Evolutionary conservation across 352 stramenopile genomes (phyloP), one percentile per base, ranked within the genome.

Genomic region (Phytophthora gonapodyides): DNA sequence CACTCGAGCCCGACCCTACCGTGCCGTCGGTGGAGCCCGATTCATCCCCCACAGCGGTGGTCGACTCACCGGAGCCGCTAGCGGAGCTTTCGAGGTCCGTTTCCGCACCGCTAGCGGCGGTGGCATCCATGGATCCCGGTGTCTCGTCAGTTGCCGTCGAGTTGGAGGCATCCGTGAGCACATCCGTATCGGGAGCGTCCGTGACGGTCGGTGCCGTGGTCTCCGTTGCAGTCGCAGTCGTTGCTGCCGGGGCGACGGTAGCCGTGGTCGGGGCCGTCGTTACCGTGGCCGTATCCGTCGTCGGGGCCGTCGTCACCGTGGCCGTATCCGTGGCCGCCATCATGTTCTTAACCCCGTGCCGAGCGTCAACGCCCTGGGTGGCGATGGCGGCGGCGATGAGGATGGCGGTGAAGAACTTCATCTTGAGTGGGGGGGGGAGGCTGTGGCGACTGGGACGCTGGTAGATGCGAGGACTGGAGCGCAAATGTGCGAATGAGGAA

Each of bases 401-500:
- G 35, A 76, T 21, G 47, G 51, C 54, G 19, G 68, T 64, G 44
- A 76, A 73, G 45, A 70, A 61, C 49, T 76, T 76, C 68, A 76
- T 76, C 50, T 62, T 73, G 31, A 30, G 24, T 30, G 24, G 24
- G 24, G 2, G 6, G 24, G 6, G 41, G 41, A 42, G 11, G 30
- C 7, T 11, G 16, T 16, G 34, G 40, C 7, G 49, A 60, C 50
- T 46, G 42, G 13, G 47, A 34, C 8, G 45, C 21, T 68, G 21
- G 54, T 62, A 57, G 57, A 57, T 75, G 64, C 43, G 56, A 44
- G 34, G 43, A 35, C 35, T 67, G 37, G 40, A 56, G 55, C 8
- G 68, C 59, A 69, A 73, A 76, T 73, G 54, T 63, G 51, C 44
- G 63, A 76, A 76, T 76, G 68, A 73, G n/a, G 7, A 46, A 8